phyloP scores from a whole-genome alignment of 2,329 filamentous ascomycete genomes.

The Orbilia oligospora region DNA sequence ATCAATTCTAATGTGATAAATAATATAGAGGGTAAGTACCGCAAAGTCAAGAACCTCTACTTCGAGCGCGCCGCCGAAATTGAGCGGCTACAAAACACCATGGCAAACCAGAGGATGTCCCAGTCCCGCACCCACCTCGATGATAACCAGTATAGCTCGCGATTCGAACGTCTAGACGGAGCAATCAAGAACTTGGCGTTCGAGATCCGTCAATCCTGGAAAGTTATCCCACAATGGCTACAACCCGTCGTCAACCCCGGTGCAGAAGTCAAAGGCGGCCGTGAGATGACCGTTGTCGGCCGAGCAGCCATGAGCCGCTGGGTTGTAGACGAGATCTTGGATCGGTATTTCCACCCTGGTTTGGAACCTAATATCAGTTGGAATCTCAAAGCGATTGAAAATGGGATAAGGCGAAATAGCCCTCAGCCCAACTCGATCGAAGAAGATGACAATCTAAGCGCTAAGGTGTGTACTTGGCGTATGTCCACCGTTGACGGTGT shows the following conservation, averaged over 20 bases:
- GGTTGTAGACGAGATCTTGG: slow-evolving; percentile 91
- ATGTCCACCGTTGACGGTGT: slow-evolving; percentile 95
- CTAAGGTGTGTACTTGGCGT: slow-evolving; percentile 92
- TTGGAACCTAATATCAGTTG: slow-evolving; percentile 82
- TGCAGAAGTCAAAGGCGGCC: slow-evolving; percentile 86
- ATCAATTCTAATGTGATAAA: neutral
- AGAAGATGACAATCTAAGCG: slow-evolving; percentile 87
- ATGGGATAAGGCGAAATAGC: slow-evolving; percentile 84
- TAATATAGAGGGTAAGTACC: slow-evolving; percentile 86
- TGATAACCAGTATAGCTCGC: slow-evolving; percentile 90
- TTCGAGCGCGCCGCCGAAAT: slow-evolving; percentile 93
- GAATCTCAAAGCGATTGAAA: slow-evolving; percentile 87
- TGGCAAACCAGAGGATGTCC: slow-evolving; percentile 94
- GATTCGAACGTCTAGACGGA: slow-evolving; percentile 91
- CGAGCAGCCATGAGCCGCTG: slow-evolving; percentile 89
- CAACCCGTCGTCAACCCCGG: slow-evolving; percentile 84
- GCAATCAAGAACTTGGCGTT: slow-evolving; percentile 95
- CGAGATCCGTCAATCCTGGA: slow-evolving; percentile 96
- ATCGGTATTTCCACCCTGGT: slow-evolving; percentile 91
- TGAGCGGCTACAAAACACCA: slow-evolving; percentile 95
- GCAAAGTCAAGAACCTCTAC: slow-evolving; percentile 97
- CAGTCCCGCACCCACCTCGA: slow-evolving; percentile 94
- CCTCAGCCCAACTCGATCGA: slow-evolving; percentile 82
- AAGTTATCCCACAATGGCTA: slow-evolving; percentile 83
- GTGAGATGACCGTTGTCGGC: slow-evolving; percentile 97